These are phyloP conservation scores for Aspergillus coremiiformis DNA, from an alignment of 495 filamentous ascomycete genomes.

Conservation along the genomic window DNA sequence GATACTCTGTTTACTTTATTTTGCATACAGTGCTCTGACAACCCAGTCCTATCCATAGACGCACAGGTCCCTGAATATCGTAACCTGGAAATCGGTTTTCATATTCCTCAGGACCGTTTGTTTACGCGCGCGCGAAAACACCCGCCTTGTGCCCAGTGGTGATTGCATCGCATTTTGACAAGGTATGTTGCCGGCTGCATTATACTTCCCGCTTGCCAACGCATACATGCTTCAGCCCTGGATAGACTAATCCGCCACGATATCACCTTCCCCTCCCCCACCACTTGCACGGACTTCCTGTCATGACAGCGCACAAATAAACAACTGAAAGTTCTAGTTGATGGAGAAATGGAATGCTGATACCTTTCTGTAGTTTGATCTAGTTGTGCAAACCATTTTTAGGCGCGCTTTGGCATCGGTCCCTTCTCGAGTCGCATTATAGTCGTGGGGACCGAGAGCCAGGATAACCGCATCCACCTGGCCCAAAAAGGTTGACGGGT, in stretches of 20 bases:
- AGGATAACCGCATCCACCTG: constrained; percentile 15
- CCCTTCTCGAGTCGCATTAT: constrained; percentile 13
- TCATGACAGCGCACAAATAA: constrained; percentile 29
- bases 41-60: constrained; percentile 5
- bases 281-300: constrained; percentile 14
- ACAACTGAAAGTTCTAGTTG: constrained; percentile 11
- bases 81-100: constrained; percentile 1
- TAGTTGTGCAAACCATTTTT: constrained; percentile 11
- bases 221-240: constrained; percentile 39
- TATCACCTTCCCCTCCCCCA: constrained; percentile 16
- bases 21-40: constrained; percentile 11
- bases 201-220: constrained; percentile 39
- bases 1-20: constrained; percentile 9
- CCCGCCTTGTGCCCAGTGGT: constrained; percentile 15
- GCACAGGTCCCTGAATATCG: constrained; percentile 7
- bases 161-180: constrained; percentile 33
- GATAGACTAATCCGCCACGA: constrained; percentile 27
- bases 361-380: constrained; percentile 18
- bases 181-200: constrained; percentile 41
- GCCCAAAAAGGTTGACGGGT: constrained; percentile 12
- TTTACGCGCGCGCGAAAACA: constrained; percentile 6
- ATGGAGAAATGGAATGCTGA: constrained; percentile 23
- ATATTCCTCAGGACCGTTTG: neutral
- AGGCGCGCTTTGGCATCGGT: constrained; percentile 22
- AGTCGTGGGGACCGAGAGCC: constrained; percentile 16